These are phyloP conservation scores for Phaeophleospora eucalypticola DNA, from an alignment of 2,329 filamentous ascomycete genomes.

Conservation along the genomic window DNA sequence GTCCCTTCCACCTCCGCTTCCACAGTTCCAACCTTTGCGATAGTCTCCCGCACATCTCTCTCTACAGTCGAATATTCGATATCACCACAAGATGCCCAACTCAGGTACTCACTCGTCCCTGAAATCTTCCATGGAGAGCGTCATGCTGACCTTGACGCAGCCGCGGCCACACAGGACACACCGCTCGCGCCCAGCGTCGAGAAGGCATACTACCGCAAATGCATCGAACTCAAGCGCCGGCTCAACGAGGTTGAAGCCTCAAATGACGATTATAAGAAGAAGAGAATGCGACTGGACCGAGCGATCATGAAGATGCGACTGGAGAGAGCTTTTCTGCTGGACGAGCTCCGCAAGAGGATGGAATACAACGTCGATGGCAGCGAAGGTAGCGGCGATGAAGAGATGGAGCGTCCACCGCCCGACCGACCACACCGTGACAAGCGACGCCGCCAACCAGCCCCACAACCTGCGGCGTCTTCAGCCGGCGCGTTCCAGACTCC, in stretches of 20 bases:
- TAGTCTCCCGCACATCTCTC: too few species aligned
- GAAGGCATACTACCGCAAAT: conserved; percentile 93
- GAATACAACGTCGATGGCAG: conserved; percentile 44
- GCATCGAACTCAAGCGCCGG: conserved; percentile 86
- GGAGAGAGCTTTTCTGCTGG: conserved; percentile 63
- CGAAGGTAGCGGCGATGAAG: conserved; percentile 32
- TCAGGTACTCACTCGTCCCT: too few species aligned
- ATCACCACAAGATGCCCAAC: too few species aligned
- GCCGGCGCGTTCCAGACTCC: conserved; percentile 13
- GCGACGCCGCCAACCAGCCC: conserved; percentile 19
- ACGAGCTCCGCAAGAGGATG: conserved; percentile 47
- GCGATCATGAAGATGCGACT: conserved; percentile 89
- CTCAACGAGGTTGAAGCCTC: conserved; percentile 88
- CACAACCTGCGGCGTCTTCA: conserved; percentile 6
- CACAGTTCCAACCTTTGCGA: too few species aligned
- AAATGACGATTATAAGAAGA: conserved; percentile 77
- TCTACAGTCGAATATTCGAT: too few species aligned
- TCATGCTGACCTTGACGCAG: not conserved
- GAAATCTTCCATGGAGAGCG: too few species aligned
- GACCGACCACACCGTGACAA: conserved; percentile 32
- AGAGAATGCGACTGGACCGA: conserved; percentile 74
- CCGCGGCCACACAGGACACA: conserved; percentile 16
- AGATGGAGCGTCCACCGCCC: conserved; percentile 27
- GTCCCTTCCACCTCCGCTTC: too few species aligned
- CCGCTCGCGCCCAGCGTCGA: conserved; percentile 82